phyloP scores from a whole-genome alignment of 2,329 filamentous ascomycete species.

The Tolypocladium album region DNA sequence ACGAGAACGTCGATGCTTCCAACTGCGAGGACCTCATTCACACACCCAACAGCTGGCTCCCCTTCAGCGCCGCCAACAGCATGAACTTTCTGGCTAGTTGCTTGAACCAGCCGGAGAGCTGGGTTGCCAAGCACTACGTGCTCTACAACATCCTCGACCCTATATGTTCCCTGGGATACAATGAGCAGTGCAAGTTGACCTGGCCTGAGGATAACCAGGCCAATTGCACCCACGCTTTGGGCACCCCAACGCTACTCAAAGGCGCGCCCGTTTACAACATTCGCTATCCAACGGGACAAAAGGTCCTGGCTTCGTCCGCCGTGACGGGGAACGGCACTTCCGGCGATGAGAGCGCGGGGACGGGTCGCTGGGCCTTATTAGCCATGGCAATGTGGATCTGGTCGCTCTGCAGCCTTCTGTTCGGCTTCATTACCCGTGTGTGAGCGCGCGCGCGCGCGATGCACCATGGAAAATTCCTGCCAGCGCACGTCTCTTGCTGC shows the following conservation, averaged over 20 bases:
- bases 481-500: no score
- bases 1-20: slow-evolving; percentile 29
- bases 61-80: slow-evolving; percentile 37
- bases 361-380: no score
- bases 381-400: background rate
- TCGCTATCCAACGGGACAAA: slow-evolving; percentile 31
- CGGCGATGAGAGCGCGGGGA: background rate
- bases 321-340: background rate
- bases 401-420: background rate
- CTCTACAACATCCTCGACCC: slow-evolving; percentile 41
- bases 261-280: slow-evolving; percentile 34
- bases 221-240: slow-evolving; percentile 30
- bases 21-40: slow-evolving; percentile 38
- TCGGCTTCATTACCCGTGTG: background rate
- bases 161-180: slow-evolving; percentile 32
- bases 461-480: no score
- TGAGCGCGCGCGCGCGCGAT: background rate
- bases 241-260: slow-evolving; percentile 22
- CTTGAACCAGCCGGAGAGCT: slow-evolving; percentile 26
- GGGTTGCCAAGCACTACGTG: slow-evolving; percentile 36
- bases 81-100: slow-evolving; percentile 42
- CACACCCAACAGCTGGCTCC: slow-evolving; percentile 26
- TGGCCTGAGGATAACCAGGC: slow-evolving; percentile 33
- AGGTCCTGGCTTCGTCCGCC: slow-evolving; percentile 12
- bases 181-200: slow-evolving; percentile 35